A percentile compares a stretch with the other conserved stretches of the same genome.
Conservation (phyloP, 345 rosid species). For the Acer yangbiense region DNA sequence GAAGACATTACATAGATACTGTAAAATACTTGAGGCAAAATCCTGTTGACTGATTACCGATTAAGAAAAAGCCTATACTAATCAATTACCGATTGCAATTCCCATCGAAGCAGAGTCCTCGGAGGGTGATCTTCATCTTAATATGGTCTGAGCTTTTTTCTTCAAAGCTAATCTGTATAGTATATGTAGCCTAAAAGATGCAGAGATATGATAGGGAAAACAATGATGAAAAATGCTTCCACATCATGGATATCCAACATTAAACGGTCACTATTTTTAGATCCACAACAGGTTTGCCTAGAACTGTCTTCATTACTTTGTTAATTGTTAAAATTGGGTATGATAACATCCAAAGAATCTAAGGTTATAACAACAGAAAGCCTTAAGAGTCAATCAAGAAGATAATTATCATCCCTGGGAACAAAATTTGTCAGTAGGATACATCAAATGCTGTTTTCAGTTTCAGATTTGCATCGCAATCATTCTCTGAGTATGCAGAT, state of each 20-base stretch:
- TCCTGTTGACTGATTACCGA: background rate
- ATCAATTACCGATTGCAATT: too few species aligned
- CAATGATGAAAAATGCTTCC: background rate
- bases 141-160: background rate
- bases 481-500: background rate
- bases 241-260: background rate
- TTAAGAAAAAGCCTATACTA: background rate
- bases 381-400: background rate
- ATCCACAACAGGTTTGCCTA: too few species aligned
- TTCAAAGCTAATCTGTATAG: background rate
- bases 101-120: background rate
- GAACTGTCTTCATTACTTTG: background rate
- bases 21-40: background rate
- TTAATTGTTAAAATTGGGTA: too few species aligned
- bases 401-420: background rate
- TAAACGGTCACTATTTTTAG: background rate
- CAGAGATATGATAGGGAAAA: background rate
- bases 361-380: background rate
- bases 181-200: background rate
- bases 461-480: background rate
- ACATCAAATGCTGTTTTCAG: background rate
- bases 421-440: constrained; percentile 9
- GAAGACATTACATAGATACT: background rate
- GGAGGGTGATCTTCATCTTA: background rate
- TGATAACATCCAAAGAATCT: background rate